Evolutionary conservation across 768 basidiomycete species (phyloP), one percentile per base, ranked within the genome.

Genomic region (Lanmaoa pseudosensibilis): DNA sequence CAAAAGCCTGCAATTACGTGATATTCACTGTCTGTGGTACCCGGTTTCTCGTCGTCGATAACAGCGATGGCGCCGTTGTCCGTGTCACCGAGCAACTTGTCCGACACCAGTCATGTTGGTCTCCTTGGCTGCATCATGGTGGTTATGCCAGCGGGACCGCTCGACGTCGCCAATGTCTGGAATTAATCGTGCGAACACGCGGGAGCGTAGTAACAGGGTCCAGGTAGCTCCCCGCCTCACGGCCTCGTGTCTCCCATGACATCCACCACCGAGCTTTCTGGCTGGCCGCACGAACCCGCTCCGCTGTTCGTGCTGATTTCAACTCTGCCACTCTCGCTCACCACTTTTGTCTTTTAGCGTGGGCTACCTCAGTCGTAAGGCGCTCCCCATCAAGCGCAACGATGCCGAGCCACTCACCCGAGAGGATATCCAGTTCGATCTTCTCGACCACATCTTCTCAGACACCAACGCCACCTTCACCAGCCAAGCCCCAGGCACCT

Each of bases 381-480:
- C 86, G 36, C 76, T 90, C 55, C 87, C 89, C 50, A 91, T 91
- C 73, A 91, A 91, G 74, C 84, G 87, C 63, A 83, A 81, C 65
- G 90, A 93, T 68, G 91, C 88, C 13, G 90, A 92, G 65, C 87
- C 90, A 51, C 78, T 94, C 60, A 87, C 87, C 23, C 84, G 92
- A 43, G 83, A 86, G 69, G 92, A 94, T 72, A 83, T 94, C 50
- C 91, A 94, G 75, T 92, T 83, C 73, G 90, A 94, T 76, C 81
- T 94, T 46, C 84, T 96, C 54, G 69, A 86, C 64, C 79, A 83
- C 74, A 84, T 95, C 67, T 96, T 96, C 73, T 78, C 80, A 59
- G 83, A 94, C 71, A 73, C 73, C 45, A 81, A 78, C 13, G 72
- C 78, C 48, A 87, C 84, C 61, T 96, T 94, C 74, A 88, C 90